Evolutionary conservation across 1,284 basidiomycete species (phyloP), one percentile per base, ranked within the genome.

Genomic region (Malassezia vespertilionis): DNA sequence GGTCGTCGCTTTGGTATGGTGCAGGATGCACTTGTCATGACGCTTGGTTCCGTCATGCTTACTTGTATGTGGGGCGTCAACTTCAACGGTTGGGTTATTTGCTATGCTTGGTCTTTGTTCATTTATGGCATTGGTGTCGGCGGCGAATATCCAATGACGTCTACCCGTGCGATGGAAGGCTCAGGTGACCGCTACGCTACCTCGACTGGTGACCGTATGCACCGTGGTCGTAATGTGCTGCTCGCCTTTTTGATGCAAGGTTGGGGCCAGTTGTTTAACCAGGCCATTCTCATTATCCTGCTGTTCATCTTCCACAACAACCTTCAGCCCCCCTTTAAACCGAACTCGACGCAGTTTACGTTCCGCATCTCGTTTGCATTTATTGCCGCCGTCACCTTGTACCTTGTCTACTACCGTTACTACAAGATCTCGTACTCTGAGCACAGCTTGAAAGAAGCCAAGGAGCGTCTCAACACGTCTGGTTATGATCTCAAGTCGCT

Each of bases 91-190:
- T 78, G 76, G 76, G 73, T 78, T 49, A 76, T 76, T 65, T 75
- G 73, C 57, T 77, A 77, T 61, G 75, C 73, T 15, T 63, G 58
- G 53, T 66, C 69, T 5, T 69, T 76, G 39, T 76, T 77, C 61
- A 61, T 77, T 56, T 77, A 76, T 64, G 75, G 75, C 28, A 54
- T 69, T 20, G 63, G 63, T 36, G 75, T 75, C 30, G 75, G 75
- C 39, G 75, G 75, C 44, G 75, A 76, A 60, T 77, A 78, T 63
- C 76, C 76, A 6, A 76, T 78, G 75, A 77, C 76, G 0, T 75
- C 75, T 3, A 76, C 76, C 1, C 72, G 74, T 12, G 73, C 76
- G 0, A 74, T 77, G 65, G 76, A 78, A 60, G 68, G 70, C 38
- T 70, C 71, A 45, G 56, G 62, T 14, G 50, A 62, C n/a, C 74